Base-by-base conservation (phyloP, 2,329 filamentous ascomycete species). In the Cercospora sojina region DNA sequence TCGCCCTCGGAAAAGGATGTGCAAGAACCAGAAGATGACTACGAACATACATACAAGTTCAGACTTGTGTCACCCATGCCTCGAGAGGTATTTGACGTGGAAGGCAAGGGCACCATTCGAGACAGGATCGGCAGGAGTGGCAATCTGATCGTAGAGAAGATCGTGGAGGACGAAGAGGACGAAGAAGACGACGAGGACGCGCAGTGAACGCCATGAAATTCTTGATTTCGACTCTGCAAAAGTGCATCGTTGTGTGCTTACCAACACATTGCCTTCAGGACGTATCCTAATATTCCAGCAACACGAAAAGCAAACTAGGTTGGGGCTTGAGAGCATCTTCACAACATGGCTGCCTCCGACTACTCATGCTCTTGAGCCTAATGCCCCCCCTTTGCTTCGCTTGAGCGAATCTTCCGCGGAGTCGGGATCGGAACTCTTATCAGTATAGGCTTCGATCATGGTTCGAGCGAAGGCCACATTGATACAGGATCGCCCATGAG, bases 11-110 rank as follows among this genome's bases (percentile, higher is more conserved):
- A 79, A 16, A 76, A 80, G 32, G 79, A 77, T 20, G 77, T 78
- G 1, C 74, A 79, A 3, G 79, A 87, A 72, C 92, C 92, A 0
- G 81, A 84, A 23, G 86, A 81, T 12, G 62, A 38, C 3, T 98
- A 95, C 76, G 83, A 88, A 71, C 93, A 98, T 77, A 83, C 88
- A 72, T 99, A 95, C 80, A 81, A 81, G n/a, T 99, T 99, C 79
- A 86, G 86, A 64, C 87, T 99, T 53, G 92, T 94, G 2, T 91
- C 90, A 27, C 89, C 92, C 0, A 88, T 99, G 84, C 95, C 95
- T 5, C 84, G 95, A 60, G 87, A 89, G 66, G 91, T 95, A 32
- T 94, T 91, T 77, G 88, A 90, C 67, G 81, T 93, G 5, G 87
- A 88, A 63, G 81, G 83, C 41, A 86, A 85, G 0, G 87, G 86